phyloP scores from a whole-genome alignment of 345 rosid species.

The Citrus unshiu region DNA sequence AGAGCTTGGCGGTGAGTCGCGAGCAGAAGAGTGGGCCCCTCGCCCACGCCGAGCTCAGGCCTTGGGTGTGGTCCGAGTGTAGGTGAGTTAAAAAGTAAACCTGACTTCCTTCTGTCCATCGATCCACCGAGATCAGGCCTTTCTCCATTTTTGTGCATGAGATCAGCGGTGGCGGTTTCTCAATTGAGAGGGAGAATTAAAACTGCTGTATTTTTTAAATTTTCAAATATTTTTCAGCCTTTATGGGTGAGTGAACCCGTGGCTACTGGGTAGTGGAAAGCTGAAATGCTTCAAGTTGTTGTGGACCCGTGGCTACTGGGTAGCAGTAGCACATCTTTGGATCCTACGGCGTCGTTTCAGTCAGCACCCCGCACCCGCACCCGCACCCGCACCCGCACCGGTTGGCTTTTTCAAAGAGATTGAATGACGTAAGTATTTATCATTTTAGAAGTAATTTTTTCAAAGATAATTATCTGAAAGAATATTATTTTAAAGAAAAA shows the following conservation, averaged over 20 bases:
- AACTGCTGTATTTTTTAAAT: not conserved
- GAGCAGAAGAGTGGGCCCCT: conserved; percentile 75
- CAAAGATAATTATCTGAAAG: too few species aligned
- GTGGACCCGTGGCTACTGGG: too few species aligned
- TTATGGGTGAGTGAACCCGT: not conserved
- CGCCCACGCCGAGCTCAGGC: conserved; percentile 57
- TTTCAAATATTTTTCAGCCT: not conserved
- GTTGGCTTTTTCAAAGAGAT: too few species aligned
- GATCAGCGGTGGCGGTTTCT: too few species aligned
- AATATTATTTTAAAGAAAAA: too few species aligned
- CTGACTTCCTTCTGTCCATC: conserved; percentile 63
- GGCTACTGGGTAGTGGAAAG: too few species aligned
- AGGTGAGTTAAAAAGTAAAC: conserved; percentile 76
- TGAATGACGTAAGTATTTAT: too few species aligned
- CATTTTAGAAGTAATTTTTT: too few species aligned
- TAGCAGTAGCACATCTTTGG: too few species aligned
- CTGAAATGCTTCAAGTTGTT: too few species aligned
- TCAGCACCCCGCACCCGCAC: too few species aligned
- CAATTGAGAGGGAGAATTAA: not conserved
- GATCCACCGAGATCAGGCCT: conserved; percentile 71
- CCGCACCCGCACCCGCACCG: too few species aligned
- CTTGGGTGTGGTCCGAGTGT: conserved; percentile 70
- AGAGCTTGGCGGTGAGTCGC: conserved; percentile 60
- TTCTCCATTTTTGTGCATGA: conserved; percentile 43
- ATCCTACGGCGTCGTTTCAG: not conserved